Percentiles rank a stretch among this genome's conserved stretches.
phyloP scores from a whole-genome alignment of 192 early-diverging fungal genomes.

The Coemansia pectinata region DNA sequence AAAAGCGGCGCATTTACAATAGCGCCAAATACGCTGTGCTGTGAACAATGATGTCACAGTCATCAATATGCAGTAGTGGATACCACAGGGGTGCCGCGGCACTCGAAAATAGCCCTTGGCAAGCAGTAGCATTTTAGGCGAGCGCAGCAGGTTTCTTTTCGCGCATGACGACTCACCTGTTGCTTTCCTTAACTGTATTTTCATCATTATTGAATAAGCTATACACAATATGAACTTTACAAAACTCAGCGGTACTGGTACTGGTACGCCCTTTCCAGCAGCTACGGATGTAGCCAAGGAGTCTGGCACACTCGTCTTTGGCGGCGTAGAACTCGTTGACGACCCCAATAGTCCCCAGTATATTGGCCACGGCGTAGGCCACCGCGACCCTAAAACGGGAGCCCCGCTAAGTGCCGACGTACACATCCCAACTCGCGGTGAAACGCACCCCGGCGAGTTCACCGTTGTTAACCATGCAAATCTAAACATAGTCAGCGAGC shows the following conservation, averaged over 20 bases:
- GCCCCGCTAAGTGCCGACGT: constrained; percentile 27
- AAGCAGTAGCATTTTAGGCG: neutral
- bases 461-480: constrained; percentile 3
- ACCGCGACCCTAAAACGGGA: constrained; percentile 51
- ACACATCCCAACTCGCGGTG: constrained; percentile 44
- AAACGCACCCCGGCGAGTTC: constrained; percentile 45
- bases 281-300: constrained; percentile 57
- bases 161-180: neutral
- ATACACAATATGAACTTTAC: constrained; percentile 8
- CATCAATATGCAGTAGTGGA: neutral
- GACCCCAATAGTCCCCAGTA: constrained; percentile 38
- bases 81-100: neutral
- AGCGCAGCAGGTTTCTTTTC: neutral
- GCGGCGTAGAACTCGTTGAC: constrained; percentile 40
- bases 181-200: neutral
- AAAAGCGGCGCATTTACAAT: neutral
- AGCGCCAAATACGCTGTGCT: neutral
- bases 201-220: neutral
- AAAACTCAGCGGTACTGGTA: constrained; percentile 40
- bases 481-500: neutral
- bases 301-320: constrained; percentile 29
- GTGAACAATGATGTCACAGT: neutral
- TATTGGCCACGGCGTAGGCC: constrained; percentile 51
- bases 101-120: neutral
- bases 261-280: constrained; percentile 45